These are phyloP conservation scores for Lipomyces chichibuensis DNA, from an alignment of 805 yeast genomes.

Conservation along the genomic window DNA sequence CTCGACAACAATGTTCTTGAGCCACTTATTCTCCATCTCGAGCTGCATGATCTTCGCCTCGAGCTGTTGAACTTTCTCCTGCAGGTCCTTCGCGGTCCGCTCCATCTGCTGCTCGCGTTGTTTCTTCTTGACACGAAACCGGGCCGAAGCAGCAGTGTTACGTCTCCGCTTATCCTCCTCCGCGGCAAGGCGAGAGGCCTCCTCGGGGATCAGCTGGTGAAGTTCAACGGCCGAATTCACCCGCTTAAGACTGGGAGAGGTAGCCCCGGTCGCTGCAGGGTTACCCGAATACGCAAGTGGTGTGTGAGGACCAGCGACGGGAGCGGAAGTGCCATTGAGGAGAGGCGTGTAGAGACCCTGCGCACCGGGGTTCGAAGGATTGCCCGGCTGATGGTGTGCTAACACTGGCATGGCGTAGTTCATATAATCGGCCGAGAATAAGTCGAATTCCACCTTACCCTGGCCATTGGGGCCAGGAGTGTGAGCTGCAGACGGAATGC, in stretches of 20 bases:
- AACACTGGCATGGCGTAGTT: conserved; percentile 16
- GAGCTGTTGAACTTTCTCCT: conserved; percentile 63
- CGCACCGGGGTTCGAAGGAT: conserved; percentile 12
- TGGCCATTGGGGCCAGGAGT: conserved; percentile 10
- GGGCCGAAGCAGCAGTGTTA: conserved; percentile 92
- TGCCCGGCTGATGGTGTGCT: neutral
- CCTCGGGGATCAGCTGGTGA: conserved; percentile 19
- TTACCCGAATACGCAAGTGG: conserved; percentile 2
- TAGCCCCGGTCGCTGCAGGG: conserved; percentile 1
- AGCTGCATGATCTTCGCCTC: conserved; percentile 78
- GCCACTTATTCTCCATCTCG: conserved; percentile 89
- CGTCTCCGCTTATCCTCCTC: conserved; percentile 77
- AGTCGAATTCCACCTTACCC: conserved; percentile 19
- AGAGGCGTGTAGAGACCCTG: conserved; percentile 19
- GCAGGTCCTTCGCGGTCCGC: conserved; percentile 68
- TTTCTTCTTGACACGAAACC: conserved; percentile 91
- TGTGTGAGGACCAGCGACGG: neutral
- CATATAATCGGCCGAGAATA: conserved; percentile 24
- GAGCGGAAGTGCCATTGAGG: conserved; percentile 2
- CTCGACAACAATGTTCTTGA: conserved; percentile 81
- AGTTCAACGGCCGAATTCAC: conserved; percentile 27
- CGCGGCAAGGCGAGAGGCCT: conserved; percentile 41
- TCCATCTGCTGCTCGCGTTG: conserved; percentile 91
- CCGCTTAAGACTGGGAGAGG: conserved; percentile 34
- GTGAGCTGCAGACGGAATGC: neutral